Evolutionary conservation across 2,329 filamentous ascomycete genomes (phyloP), one percentile per base, ranked within the genome.

Genomic region (Penicillium freii): DNA sequence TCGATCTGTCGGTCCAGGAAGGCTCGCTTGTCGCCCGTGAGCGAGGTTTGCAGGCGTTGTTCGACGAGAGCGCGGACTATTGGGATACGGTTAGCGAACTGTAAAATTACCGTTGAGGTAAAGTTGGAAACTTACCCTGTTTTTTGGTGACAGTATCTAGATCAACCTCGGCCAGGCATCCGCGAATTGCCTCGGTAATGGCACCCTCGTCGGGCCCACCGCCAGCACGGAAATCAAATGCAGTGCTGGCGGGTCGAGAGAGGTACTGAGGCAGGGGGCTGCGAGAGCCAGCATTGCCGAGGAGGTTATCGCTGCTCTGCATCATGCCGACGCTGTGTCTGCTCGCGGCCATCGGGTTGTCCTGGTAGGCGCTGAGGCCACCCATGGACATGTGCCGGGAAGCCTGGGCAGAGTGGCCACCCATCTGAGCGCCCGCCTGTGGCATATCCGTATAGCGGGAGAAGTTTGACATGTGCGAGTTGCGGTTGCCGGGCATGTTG

Each of bases 81-180:
- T 19, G 8, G 15, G 19, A 19, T 4, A 6, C 33, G 40, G 49
- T 64, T 55, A 61, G 59, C 51, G 39, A 34, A 36, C 38, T 27
- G 13, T n/a, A 39, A 23, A 9, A 5, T n/a, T 17, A 44, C 23
- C 15, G 52, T 38, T n/a, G 10, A 36, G 23, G 39, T 8, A 19
- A 11, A 23, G 17, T 15, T 34, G 13, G 19, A 9, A 39, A 71
- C 74, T 79, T 79, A 72, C 86, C 78, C 78, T 97, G 93, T 80
- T 99, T 99, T 86, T 97, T 99, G 7, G 94, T 99, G 47, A 97
- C 91, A n/a, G 84, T 93, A 73, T 99, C 94, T 42, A 99, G 81
- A 74, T 99, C 93, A 0, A 97, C 92, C 69, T 97, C 93, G 17
- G 82, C 78, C 61, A 99, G 80, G 66, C 94, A 94, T 50, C 83